Evolutionary conservation across 2,329 filamentous ascomycete species (phyloP), one percentile per base, ranked within the genome.

Genomic region (Claviceps humidiphila): DNA sequence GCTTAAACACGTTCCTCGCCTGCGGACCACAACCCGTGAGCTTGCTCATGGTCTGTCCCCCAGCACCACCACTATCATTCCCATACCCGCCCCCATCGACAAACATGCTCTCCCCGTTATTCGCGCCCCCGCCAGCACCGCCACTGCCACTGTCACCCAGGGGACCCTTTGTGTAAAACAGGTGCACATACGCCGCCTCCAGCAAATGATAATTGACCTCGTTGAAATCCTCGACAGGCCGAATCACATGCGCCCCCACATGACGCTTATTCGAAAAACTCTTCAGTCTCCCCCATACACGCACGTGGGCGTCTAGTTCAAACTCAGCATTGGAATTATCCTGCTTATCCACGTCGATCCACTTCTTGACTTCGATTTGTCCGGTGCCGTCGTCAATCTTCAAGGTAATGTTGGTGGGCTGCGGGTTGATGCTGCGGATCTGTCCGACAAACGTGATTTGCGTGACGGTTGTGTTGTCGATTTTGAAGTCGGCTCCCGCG

Each of bases 301-400:
- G 84, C 50, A 91, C 88, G 69, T 95, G 91, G 51, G 82, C 79
- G 63, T 91, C 85, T 58, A 85, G 75, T 57, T 81, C 76, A 59
- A 87, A 80, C 44, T 78, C 76, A 20, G 73, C 66, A 57, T 73
- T 71, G 30, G 67, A 63, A 16, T 68, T 67, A n/a, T 70, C 68
- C 40, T 70, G 64, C 64, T 76, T 77, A 63, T 81, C 79, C 58
- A 76, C 70, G 68, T 91, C 85, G 53, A 87, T 76, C 85, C 87
- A 95, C 67, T 86, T 83, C 73, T 93, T 94, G 59, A 89, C 90
- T 69, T 98, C 94, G 61, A 96, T 84, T 56, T 83, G 77, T 55
- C 89, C 90, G 1, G 94, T 98, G 66, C 93, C 93, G 69, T 98
- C 93, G 70, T 98, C 93, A 61, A 98, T 74, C 63, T 84, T 87